Conservation (phyloP, 73 alveolate species). For the Paramecium octaurelia region DNA sequence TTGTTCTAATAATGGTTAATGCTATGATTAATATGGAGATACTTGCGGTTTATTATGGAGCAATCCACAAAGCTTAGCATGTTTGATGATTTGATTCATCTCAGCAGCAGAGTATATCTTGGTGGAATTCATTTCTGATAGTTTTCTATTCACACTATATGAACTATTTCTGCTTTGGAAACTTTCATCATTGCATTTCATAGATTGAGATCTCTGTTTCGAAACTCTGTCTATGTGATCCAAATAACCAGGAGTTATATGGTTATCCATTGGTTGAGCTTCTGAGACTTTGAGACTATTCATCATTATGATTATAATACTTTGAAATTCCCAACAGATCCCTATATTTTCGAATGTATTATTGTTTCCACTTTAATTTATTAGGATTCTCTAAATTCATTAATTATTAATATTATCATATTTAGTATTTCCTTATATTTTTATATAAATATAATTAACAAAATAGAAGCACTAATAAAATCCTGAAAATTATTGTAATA, state of each 20-base stretch:
- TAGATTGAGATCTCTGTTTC: neutral
- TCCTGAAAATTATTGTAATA: neutral
- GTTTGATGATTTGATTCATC: neutral
- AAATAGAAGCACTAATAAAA: neutral
- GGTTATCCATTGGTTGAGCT: neutral
- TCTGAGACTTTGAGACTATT: neutral
- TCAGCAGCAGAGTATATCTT: neutral
- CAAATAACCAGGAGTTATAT: neutral
- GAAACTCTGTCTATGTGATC: neutral
- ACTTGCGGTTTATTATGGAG: neutral
- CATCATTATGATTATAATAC: neutral
- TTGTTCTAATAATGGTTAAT: neutral
- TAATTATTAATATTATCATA: neutral
- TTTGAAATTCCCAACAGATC: neutral
- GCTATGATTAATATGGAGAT: neutral
- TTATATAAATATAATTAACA: neutral
- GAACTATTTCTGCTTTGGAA: neutral
- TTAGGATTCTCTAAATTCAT: constrained; percentile 5
- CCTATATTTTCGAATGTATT: neutral
- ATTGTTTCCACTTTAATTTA: neutral
- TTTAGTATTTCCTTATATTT: neutral
- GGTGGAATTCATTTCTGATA: neutral
- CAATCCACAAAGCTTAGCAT: neutral
- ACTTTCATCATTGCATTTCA: neutral
- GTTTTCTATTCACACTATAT: neutral